These are phyloP conservation scores for Tulasnella sp. DNA, from an alignment of 768 basidiomycete species.

Conservation along the genomic window DNA sequence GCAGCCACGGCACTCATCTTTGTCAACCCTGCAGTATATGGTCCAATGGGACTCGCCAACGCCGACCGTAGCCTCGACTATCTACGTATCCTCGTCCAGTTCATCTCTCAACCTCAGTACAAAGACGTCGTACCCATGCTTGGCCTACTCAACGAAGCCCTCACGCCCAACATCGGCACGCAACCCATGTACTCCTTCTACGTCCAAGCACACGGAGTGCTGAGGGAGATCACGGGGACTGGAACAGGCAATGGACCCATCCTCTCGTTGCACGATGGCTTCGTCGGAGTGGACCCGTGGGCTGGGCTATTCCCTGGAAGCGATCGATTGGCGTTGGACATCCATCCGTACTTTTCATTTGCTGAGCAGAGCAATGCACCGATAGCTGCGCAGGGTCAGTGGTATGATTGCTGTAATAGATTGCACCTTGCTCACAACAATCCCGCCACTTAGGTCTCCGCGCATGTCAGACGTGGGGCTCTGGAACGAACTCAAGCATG, in stretches of 20 bases:
- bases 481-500: constrained; percentile 18
- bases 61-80: constrained; percentile 68
- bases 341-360: constrained; percentile 61
- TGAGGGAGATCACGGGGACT: constrained; percentile 60
- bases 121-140: constrained; percentile 39
- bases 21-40: constrained; percentile 33
- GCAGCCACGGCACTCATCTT: neutral
- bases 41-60: constrained; percentile 79
- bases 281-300: constrained; percentile 41
- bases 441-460: constrained; percentile 24
- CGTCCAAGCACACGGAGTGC: constrained; percentile 37
- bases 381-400: constrained; percentile 24
- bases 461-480: constrained; percentile 7
- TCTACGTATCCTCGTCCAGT: constrained; percentile 64
- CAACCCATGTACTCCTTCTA: constrained; percentile 28
- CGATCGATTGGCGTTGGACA: constrained; percentile 51
- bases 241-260: constrained; percentile 54
- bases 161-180: constrained; percentile 22
- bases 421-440: constrained; percentile 12
- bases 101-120: constrained; percentile 70
- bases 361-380: constrained; percentile 28
- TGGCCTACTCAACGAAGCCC: constrained; percentile 30
- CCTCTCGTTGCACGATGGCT: constrained; percentile 55
- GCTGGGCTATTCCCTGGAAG: constrained; percentile 38
- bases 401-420: neutral